Evolutionary conservation across 2,329 filamentous ascomycete genomes (phyloP), one percentile per base, ranked within the genome.

Genomic region (Trichoderma sp.): DNA sequence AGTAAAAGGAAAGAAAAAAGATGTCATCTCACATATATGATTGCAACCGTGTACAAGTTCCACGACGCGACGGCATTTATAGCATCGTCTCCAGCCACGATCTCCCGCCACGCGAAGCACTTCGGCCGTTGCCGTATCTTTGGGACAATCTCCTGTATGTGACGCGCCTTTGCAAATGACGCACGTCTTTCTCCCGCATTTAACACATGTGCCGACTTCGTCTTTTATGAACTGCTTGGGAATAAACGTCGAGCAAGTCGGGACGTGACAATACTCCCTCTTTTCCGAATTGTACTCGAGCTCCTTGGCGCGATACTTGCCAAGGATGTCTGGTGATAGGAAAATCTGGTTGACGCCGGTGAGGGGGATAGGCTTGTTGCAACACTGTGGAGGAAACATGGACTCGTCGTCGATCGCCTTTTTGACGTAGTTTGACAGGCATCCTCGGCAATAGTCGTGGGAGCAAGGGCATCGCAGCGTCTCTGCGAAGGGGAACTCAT

Each of bases 21-120:
- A 86, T 6, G 45, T n/a, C 45, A 56, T 93, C 92, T 94, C 97
- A 41, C 91, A 94, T 90, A 97, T 96, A 82, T 96, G 95, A 84
- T 96, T 95, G 83, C 93, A 95, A 56, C 94, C 94, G 82, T 96
- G 93, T 79, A 92, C 92, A 67, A 95, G 85, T 82, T 97, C 93
- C 53, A 97, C 93, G 86, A 94, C 88, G 53, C 89, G 87, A 77
- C 89, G 90, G 84, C 95, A 97, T 76, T 87, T 91, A 81, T 91
- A 92, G 82, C 94, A 98, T 62, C 91, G 87, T 82, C 94, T 92
- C 92, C 93, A 95, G 24, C 93, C 93, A 72, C 91, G 87, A 27
- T 91, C 86, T 78, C 91, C 90, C 6, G 92, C 92, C 18, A 87
- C 66, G 0, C 79, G 64, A 1, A 90, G 76, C 0, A 90, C 65